A percentile compares a stretch with the other conserved stretches of the same genome.
Conservation (phyloP, 2,329 filamentous ascomycete genomes). For the Mycogone perniciosa region DNA sequence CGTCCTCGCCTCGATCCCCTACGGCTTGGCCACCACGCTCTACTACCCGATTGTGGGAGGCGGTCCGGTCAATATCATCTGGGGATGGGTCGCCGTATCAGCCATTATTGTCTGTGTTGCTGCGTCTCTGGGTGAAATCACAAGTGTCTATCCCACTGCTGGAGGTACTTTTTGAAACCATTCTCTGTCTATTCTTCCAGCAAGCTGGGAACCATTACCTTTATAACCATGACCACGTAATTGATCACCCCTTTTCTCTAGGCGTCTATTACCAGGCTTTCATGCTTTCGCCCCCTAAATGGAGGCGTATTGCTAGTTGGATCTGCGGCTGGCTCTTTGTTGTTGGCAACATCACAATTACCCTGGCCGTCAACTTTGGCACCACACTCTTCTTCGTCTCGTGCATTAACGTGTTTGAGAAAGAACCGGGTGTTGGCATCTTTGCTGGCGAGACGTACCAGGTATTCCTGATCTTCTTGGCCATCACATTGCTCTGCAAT, state of each 20-base stretch:
- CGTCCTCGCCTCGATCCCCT: conserved; percentile 67
- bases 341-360: conserved; percentile 76
- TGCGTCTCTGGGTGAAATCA: conserved; percentile 65
- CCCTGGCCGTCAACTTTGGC: conserved; percentile 75
- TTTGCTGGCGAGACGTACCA: conserved; percentile 53
- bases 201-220: not conserved
- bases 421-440: conserved; percentile 36
- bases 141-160: conserved; percentile 68
- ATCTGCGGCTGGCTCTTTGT: conserved; percentile 72
- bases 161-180: conserved; percentile 41
- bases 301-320: conserved; percentile 60
- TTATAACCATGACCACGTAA: conserved; percentile 9
- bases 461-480: conserved; percentile 65
- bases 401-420: conserved; percentile 50
- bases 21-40: conserved; percentile 64
- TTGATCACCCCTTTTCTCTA: conserved; percentile 19
- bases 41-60: conserved; percentile 61
- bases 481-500: conserved; percentile 58
- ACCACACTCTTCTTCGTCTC: conserved; percentile 59
- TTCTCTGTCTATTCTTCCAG: not conserved
- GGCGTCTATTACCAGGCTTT: conserved; percentile 72
- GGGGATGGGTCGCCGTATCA: conserved; percentile 66
- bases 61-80: conserved; percentile 63
- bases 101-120: conserved; percentile 66
- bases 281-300: conserved; percentile 58